Percentiles rank a stretch among this genome's conserved stretches.
Conservation (phyloP, 2,329 filamentous ascomycete species). For the Cryphonectria parasitica region DNA sequence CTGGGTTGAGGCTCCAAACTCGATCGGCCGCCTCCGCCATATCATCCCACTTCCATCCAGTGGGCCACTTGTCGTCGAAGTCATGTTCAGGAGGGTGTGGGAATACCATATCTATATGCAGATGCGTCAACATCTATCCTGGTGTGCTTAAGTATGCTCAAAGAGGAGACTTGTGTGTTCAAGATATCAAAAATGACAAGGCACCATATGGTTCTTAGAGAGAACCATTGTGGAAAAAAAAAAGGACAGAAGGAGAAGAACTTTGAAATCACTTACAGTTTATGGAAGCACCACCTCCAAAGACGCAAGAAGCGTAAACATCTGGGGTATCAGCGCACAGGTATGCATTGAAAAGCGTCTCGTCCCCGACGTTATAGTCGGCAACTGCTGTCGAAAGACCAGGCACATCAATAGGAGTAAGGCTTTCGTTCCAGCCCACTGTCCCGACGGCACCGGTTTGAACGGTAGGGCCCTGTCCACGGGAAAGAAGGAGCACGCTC, state of each 20-base stretch:
- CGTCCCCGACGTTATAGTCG: slow-evolving; percentile 30
- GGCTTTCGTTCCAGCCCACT: slow-evolving; percentile 40
- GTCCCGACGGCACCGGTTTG: slow-evolving; percentile 37
- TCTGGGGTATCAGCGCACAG: slow-evolving; percentile 14
- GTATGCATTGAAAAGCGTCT: slow-evolving; percentile 19
- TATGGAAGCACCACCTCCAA: slow-evolving; percentile 42
- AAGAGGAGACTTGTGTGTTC: not conserved
- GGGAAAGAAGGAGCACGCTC: slow-evolving; percentile 44
- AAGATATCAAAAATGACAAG: not conserved
- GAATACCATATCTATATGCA: slow-evolving; percentile 19
- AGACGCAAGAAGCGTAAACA: slow-evolving; percentile 36
- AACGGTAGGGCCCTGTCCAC: slow-evolving; percentile 41
- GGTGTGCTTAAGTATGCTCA: not conserved
- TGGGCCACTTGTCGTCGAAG: slow-evolving; percentile 39
- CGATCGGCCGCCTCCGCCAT: slow-evolving; percentile 34
- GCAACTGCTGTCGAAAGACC: slow-evolving; percentile 35
- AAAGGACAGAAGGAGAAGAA: not conserved
- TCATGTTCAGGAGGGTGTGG: slow-evolving; percentile 39
- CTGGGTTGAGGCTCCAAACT: slow-evolving; percentile 36
- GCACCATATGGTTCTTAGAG: too few relatives aligned
- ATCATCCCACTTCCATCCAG: slow-evolving; percentile 38
- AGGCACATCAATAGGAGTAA: slow-evolving; percentile 40
- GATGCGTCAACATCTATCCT: not conserved
- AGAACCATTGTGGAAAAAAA: not conserved
- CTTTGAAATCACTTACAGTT: slow-evolving; percentile 38